A percentile compares a stretch with the other conserved stretches of the same genome.
Evolutionary conservation across 2,329 filamentous ascomycete genomes (phyloP).

Genomic region (Magnaporthiopsis incrustans): DNA sequence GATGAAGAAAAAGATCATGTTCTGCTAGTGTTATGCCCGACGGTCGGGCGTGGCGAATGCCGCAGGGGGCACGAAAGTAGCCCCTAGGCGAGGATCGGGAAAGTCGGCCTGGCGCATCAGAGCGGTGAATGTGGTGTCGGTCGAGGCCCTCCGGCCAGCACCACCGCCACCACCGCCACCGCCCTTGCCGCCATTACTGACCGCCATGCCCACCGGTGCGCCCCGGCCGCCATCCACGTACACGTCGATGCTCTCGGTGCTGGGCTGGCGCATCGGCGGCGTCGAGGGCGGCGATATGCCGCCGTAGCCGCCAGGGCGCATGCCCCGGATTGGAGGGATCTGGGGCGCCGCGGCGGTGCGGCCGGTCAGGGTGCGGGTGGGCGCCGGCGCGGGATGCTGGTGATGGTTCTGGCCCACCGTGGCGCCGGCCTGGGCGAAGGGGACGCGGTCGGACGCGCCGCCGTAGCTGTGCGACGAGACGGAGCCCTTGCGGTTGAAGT

Average conservation of each 20-base stretch:
- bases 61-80: background rate
- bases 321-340: conserved; percentile 26
- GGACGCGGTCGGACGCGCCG: conserved; percentile 6
- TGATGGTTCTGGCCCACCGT: conserved; percentile 16
- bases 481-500: conserved; percentile 40
- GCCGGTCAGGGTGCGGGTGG: conserved; percentile 10
- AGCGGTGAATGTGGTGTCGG: conserved; percentile 40
- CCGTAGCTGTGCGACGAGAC: conserved; percentile 9
- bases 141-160: conserved; percentile 12
- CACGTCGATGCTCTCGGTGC: conserved; percentile 43
- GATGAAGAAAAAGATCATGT: background rate
- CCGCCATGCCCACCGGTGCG: background rate
- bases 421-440: conserved; percentile 8
- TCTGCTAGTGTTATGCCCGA: background rate
- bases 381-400: conserved; percentile 19
- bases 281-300: conserved; percentile 13
- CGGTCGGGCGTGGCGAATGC: background rate
- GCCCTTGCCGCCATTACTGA: conserved; percentile 22
- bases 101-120: conserved; percentile 42
- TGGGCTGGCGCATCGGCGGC: conserved; percentile 30
- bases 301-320: conserved; percentile 7
- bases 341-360: conserved; percentile 3
- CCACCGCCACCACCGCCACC: too few relatives aligned
- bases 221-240: conserved; percentile 32
- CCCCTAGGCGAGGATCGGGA: background rate